Evolutionary conservation across 352 stramenopile species (phyloP).

Genomic region (Globisporangium apiculatum): DNA sequence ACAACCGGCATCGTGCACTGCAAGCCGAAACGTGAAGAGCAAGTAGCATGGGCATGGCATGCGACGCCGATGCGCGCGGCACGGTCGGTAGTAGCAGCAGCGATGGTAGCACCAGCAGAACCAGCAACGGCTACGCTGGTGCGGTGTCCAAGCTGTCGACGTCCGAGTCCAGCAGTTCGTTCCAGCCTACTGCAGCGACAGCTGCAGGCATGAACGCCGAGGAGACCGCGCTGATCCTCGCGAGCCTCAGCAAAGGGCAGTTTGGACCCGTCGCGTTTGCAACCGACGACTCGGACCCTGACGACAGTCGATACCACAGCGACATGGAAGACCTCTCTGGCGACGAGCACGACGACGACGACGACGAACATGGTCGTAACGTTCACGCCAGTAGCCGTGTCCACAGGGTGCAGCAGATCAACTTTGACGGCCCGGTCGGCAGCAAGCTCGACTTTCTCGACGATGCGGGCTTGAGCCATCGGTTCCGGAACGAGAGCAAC

Average conservation of each 20-base stretch:
- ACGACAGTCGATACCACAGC: conserved; percentile 43
- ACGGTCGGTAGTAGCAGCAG: conserved; percentile 7
- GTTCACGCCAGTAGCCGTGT: conserved; percentile 21
- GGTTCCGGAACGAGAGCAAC: conserved; percentile 80
- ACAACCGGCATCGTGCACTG: neutral
- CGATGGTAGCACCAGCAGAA: neutral
- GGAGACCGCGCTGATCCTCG: conserved; percentile 84
- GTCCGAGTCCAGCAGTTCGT: neutral
- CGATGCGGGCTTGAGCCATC: conserved; percentile 66
- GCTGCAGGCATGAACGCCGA: conserved; percentile 53
- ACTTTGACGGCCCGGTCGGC: conserved; percentile 61
- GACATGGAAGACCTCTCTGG: conserved; percentile 40
- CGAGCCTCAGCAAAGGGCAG: conserved; percentile 67
- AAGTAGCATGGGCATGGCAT: conserved; percentile 58
- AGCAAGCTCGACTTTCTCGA: conserved; percentile 74
- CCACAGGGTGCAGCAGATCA: conserved; percentile 58
- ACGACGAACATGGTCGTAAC: conserved; percentile 14
- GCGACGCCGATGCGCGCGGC: conserved; percentile 38
- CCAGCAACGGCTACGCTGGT: neutral
- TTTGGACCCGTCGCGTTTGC: conserved; percentile 14
- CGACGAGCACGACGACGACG: conserved; percentile 30
- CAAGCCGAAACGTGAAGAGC: neutral
- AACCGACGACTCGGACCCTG: conserved; percentile 8
- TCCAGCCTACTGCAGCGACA: neutral
- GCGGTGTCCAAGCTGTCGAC: conserved; percentile 6